These are phyloP conservation scores for Coemansia sp. DNA, from an alignment of 192 early-diverging fungal species.

Conservation along the genomic window DNA sequence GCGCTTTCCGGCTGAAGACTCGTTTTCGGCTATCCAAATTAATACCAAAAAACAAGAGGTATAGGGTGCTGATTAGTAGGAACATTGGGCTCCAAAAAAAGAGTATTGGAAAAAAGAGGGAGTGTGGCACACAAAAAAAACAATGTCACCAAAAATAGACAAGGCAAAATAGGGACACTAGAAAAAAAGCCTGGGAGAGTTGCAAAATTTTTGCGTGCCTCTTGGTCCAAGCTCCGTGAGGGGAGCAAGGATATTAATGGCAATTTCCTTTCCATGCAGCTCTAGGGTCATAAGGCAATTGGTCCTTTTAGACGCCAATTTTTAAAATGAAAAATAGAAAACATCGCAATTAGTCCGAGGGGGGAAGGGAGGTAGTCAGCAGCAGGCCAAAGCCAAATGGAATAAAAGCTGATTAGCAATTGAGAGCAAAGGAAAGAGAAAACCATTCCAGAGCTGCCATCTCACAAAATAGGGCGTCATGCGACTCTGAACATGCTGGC, in stretches of 20 bases:
- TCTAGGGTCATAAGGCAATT: not conserved
- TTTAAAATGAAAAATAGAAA: conserved; percentile 12
- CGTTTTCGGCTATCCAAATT: conserved; percentile 80
- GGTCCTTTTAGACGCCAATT: not conserved
- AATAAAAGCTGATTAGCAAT: not conserved
- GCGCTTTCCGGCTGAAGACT: conserved; percentile 89
- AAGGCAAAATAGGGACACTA: not conserved
- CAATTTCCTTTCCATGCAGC: not conserved
- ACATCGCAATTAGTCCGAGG: conserved; percentile 29
- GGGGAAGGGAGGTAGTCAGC: not conserved
- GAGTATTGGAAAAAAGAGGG: not conserved
- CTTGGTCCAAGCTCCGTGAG: not conserved
- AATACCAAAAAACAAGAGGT: not conserved
- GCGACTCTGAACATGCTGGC: not conserved
- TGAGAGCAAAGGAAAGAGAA: not conserved
- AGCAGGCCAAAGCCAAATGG: not conserved
- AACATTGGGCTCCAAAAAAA: not conserved
- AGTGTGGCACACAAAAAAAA: conserved; percentile 1
- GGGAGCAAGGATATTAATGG: not conserved
- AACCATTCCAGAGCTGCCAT: not conserved
- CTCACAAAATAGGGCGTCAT: not conserved
- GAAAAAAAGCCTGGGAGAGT: conserved; percentile 8
- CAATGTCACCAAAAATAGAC: conserved; percentile 5
- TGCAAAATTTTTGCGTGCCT: not conserved
- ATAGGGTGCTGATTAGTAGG: not conserved